Conservation (phyloP, 2,329 filamentous ascomycete genomes). For the Aaosphaeria arxii region DNA sequence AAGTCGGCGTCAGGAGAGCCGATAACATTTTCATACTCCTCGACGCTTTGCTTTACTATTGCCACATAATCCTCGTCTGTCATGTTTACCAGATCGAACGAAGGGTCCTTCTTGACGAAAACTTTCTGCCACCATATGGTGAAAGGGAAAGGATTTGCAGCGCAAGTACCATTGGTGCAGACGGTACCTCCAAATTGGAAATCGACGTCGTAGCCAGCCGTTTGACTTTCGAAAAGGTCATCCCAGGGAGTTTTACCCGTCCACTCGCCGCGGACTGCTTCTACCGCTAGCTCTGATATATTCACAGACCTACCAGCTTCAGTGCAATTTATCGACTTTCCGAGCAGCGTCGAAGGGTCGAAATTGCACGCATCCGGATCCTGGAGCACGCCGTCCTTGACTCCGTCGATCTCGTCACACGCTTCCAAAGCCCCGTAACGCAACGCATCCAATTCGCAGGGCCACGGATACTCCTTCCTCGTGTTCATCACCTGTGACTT, state of each 20-base stretch:
- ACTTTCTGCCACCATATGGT: neutral
- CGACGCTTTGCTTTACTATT: neutral
- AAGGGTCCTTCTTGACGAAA: slow-evolving; percentile 1
- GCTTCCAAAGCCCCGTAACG: neutral
- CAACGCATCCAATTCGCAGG: neutral
- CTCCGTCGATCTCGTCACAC: neutral
- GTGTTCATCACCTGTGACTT: slow-evolving; percentile 19
- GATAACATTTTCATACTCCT: neutral
- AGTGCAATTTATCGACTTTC: slow-evolving; percentile 4
- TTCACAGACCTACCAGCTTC: slow-evolving; percentile 1
- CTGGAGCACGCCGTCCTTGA: neutral
- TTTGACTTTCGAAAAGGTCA: neutral
- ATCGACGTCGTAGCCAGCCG: neutral
- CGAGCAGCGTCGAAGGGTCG: neutral
- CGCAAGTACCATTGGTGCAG: neutral
- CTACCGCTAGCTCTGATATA: neutral
- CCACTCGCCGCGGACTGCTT: neutral
- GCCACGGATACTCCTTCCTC: neutral
- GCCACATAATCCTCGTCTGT: neutral
- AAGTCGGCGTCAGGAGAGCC: neutral
- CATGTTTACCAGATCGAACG: neutral
- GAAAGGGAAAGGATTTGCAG: neutral
- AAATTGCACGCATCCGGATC: neutral
- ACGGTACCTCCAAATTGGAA: neutral
- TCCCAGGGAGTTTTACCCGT: neutral